Conservation (phyloP, 2,329 filamentous ascomycete species). For the Cercospora sp. region DNA sequence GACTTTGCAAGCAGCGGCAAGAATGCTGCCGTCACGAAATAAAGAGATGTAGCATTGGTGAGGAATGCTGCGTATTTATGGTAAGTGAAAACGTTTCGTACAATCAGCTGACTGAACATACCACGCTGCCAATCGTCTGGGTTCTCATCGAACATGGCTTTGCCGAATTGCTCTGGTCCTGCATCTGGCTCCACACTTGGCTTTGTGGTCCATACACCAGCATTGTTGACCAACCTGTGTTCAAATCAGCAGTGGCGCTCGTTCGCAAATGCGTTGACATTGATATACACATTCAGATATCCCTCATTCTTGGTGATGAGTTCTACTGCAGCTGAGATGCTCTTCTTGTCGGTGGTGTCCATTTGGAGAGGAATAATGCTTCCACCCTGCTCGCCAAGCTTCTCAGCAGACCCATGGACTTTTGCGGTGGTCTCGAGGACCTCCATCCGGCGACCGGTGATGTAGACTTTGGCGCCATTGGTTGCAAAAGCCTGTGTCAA, state of each 20-base stretch:
- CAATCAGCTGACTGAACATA: background rate
- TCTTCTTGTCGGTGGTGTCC: conserved; percentile 46
- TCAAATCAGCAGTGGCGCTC: background rate
- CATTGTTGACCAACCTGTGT: background rate
- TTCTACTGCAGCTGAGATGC: conserved; percentile 40
- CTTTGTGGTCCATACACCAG: background rate
- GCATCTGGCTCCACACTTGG: background rate
- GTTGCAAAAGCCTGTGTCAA: background rate
- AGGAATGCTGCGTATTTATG: background rate
- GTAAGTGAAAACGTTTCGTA: background rate
- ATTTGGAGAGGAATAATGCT: conserved; percentile 45
- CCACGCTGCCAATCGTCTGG: background rate
- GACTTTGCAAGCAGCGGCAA: background rate
- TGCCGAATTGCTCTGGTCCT: background rate
- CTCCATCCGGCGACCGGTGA: background rate
- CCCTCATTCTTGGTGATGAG: conserved; percentile 28
- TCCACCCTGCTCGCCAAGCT: background rate
- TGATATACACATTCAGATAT: background rate
- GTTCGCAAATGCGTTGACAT: background rate
- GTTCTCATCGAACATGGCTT: background rate
- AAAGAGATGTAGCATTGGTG: background rate
- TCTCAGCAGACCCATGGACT: background rate
- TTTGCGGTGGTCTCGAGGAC: background rate
- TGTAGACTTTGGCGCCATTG: conserved; percentile 3
- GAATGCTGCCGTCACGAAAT: background rate